Evolutionary conservation across 1,139 yeast genomes (phyloP), one percentile per base, ranked within the genome.

Genomic region (Blastobotrys arbuscula): DNA sequence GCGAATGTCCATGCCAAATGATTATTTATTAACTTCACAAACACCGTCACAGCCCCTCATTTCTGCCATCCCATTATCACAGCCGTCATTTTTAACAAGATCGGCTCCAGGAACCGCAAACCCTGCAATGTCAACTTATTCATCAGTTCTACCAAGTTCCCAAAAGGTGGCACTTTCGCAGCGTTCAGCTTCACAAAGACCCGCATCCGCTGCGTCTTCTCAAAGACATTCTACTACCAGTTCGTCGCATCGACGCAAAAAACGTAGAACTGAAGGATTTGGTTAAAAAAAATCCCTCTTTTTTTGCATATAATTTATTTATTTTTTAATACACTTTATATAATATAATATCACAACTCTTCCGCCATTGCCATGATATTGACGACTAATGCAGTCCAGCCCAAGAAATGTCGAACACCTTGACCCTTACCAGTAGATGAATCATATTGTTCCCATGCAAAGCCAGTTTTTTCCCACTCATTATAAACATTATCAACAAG

Each of bases 361-460:
- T 77, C 80, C 1, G 92, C 90, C 86, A 85, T 80, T 46, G 76
- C 75, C 94, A 94, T 85, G 64, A 92, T 85, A 57, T 81, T 74
- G 12, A 87, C 79, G 4, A 86, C 84, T 52, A 89, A 68, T 0
- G 96, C 81, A 0, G 97, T 82, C 98, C 98, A 92, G 2, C 98
- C 98, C 42, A 89, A 73, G 68, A 92, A 92, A 62, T 88, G 92
- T 63, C 85, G 83, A 4, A 92, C 94, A 8, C 97, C 89, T 59
- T 79, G 79, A 1, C 90, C 86, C 2, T 67, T 64, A 1, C 98
- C 98, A 3, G 81, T 79, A 28, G 62, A 66, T 53, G 88, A 94
- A 57, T 87, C 82, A 63, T 92, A 92, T 62, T 89, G 95, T 60
- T 92, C 98, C 84, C 89, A 92, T 3, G 88, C 88, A 62, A 77